Percentiles rank a stretch among this genome's conserved stretches.
These are phyloP conservation scores for Cladosporium velox DNA, from an alignment of 2,329 filamentous ascomycete genomes.

Conservation along the genomic window DNA sequence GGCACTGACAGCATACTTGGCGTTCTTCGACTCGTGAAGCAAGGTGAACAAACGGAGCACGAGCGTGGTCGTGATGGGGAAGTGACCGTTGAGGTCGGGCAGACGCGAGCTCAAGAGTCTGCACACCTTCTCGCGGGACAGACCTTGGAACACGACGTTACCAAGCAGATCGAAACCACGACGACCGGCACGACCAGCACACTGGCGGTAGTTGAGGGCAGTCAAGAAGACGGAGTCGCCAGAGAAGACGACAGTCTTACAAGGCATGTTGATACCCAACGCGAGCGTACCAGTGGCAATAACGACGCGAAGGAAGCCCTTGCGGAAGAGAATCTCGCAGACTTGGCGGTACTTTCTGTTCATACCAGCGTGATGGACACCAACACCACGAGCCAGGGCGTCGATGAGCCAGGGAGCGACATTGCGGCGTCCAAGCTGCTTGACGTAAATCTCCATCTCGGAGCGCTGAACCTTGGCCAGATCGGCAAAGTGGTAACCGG, in stretches of 20 bases:
- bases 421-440: constrained; percentile 53
- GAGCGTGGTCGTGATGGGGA: constrained; percentile 73
- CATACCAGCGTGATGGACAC: constrained; percentile 78
- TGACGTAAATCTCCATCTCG: constrained; percentile 60
- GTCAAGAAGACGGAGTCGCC: constrained; percentile 74
- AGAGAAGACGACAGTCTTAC: constrained; percentile 76
- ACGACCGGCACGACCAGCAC: constrained; percentile 74
- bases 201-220: constrained; percentile 74
- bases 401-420: constrained; percentile 58
- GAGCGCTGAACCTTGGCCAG: constrained; percentile 57
- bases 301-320: constrained; percentile 69
- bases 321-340: constrained; percentile 74
- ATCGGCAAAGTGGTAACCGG: constrained; percentile 68
- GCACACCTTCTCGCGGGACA: constrained; percentile 61
- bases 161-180: constrained; percentile 79
- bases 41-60: constrained; percentile 69
- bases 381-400: constrained; percentile 67
- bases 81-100: constrained; percentile 74
- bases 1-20: constrained; percentile 61
- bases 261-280: constrained; percentile 81
- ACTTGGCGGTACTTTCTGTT: constrained; percentile 73
- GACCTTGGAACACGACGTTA: constrained; percentile 75
- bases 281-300: constrained; percentile 76
- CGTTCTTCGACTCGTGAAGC: constrained; percentile 65
- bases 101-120: constrained; percentile 72